Percentiles rank a stretch among this genome's conserved stretches.
Evolutionary conservation across 805 yeast genomes (phyloP).

Genomic region (Candida golubevii): DNA sequence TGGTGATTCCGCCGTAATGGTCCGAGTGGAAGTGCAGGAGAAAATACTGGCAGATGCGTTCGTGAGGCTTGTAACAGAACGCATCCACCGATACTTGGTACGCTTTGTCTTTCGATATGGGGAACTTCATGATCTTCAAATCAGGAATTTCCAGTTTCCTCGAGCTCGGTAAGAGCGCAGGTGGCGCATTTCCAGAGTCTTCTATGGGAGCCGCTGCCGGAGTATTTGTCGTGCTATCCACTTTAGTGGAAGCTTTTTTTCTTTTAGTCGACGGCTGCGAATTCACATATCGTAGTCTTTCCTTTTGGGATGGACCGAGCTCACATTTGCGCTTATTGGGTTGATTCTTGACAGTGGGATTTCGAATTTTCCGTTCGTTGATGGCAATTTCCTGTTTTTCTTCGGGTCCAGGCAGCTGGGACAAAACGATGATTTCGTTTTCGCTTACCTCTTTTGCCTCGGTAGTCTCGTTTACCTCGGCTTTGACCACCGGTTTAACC

Average conservation of each 20-base stretch:
- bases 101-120: slow-evolving; percentile 12
- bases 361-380: not conserved
- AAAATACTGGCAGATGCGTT: slow-evolving; percentile 49
- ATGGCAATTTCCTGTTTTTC: slow-evolving; percentile 14
- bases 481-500: not conserved
- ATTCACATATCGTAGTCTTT: slow-evolving; percentile 9
- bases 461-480: not conserved
- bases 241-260: slow-evolving; percentile 9
- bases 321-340: slow-evolving; percentile 4
- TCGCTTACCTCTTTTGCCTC: not conserved
- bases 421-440: not conserved
- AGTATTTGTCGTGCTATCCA: not conserved
- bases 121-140: slow-evolving; percentile 49
- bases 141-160: slow-evolving; percentile 43
- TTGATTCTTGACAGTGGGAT: too few species aligned
- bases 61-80: slow-evolving; percentile 47
- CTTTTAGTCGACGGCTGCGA: slow-evolving; percentile 6
- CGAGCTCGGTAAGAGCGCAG: slow-evolving; percentile 12
- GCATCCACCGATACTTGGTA: slow-evolving; percentile 62
- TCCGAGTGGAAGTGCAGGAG: slow-evolving; percentile 89
- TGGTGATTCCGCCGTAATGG: slow-evolving; percentile 84
- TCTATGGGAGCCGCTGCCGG: not conserved
- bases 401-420: not conserved
- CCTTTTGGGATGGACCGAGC: slow-evolving; percentile 11
- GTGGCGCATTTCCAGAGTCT: not conserved